Percentiles rank a stretch among this genome's conserved stretches.
Conservation (phyloP, 78 protist species). For the Creolimax fragrantissima region DNA sequence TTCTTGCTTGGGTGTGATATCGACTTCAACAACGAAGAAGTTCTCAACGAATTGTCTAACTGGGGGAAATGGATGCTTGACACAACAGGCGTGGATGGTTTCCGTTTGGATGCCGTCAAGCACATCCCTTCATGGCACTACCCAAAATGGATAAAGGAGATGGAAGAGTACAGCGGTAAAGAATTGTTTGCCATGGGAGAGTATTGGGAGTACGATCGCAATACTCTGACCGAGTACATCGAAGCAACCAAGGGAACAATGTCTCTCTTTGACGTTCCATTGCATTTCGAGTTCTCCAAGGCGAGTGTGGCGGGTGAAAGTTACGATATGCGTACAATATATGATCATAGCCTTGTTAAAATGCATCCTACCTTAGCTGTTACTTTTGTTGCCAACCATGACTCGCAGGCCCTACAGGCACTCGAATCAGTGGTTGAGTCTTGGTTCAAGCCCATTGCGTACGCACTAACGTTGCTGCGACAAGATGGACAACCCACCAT, state of each 20-base stretch:
- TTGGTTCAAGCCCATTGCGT: slow-evolving; percentile 31
- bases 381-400: slow-evolving; percentile 31
- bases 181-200: slow-evolving; percentile 25
- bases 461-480: slow-evolving; percentile 23
- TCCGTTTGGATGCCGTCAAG: slow-evolving; percentile 32
- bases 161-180: neutral
- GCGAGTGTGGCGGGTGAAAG: neutral
- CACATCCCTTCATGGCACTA: neutral
- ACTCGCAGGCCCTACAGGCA: slow-evolving; percentile 21
- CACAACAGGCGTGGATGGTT: slow-evolving; percentile 16
- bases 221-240: neutral
- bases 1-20: slow-evolving; percentile 15
- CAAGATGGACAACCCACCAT: neutral
- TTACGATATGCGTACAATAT: slow-evolving; percentile 24
- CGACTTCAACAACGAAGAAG: neutral
- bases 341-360: slow-evolving; percentile 3
- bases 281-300: slow-evolving; percentile 21
- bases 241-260: neutral
- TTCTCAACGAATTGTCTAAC: neutral
- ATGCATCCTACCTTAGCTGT: slow-evolving; percentile 1
- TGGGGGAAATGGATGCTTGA: neutral
- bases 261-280: slow-evolving; percentile 25
- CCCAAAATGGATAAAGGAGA: neutral
- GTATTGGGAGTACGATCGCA: slow-evolving; percentile 25
- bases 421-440: slow-evolving; percentile 10